These are phyloP conservation scores for Blastobotrys arbuscula DNA, from an alignment of 1,139 yeast species.

Conservation along the genomic window DNA sequence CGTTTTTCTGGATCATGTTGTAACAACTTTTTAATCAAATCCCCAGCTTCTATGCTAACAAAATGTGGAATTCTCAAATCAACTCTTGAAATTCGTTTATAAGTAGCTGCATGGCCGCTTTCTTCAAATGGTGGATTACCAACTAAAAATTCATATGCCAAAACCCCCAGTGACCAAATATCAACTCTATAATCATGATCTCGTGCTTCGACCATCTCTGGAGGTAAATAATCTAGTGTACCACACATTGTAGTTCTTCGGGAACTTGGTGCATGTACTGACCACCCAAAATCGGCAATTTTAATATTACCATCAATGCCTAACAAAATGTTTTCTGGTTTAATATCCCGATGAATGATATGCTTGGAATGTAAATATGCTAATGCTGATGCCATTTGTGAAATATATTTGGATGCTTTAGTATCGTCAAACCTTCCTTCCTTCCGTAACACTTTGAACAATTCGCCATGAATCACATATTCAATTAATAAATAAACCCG, in stretches of 20 bases:
- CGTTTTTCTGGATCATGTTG: slow-evolving; percentile 67
- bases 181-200: slow-evolving; percentile 79
- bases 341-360: slow-evolving; percentile 85
- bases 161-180: slow-evolving; percentile 87
- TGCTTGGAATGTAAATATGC: slow-evolving; percentile 68
- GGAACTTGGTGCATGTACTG: slow-evolving; percentile 57
- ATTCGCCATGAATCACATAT: slow-evolving; percentile 80
- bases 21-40: slow-evolving; percentile 57
- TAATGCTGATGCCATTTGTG: slow-evolving; percentile 77
- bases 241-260: slow-evolving; percentile 86
- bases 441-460: slow-evolving; percentile 64
- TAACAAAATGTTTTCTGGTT: slow-evolving; percentile 82
- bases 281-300: slow-evolving; percentile 96
- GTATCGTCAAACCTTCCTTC: slow-evolving; percentile 64
- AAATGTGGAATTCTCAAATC: slow-evolving; percentile 68
- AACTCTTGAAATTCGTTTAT: slow-evolving; percentile 68
- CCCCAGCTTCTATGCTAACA: slow-evolving; percentile 69
- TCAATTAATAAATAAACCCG: slow-evolving; percentile 82
- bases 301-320: slow-evolving; percentile 69
- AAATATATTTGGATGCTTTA: slow-evolving; percentile 67
- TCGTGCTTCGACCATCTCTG: slow-evolving; percentile 86
- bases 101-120: slow-evolving; percentile 64
- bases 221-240: slow-evolving; percentile 88
- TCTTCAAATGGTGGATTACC: slow-evolving; percentile 93
- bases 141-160: slow-evolving; percentile 78